Percentiles rank a stretch among this genome's conserved stretches.
Evolutionary conservation across 768 basidiomycete species (phyloP).

Genomic region (Strobilomyces dryophilus): DNA sequence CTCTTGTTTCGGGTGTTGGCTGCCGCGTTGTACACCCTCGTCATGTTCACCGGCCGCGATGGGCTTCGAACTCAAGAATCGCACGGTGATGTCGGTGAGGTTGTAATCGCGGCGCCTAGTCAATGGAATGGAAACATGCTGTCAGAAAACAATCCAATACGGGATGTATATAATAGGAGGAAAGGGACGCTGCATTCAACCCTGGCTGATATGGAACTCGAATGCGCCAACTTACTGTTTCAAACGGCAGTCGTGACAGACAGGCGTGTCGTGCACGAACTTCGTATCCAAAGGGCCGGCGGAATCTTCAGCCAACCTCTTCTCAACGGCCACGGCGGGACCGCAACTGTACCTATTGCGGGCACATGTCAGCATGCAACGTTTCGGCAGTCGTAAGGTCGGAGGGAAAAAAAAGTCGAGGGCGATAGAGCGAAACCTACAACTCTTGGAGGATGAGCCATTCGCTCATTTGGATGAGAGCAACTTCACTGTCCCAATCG

Average conservation of each 20-base stretch:
- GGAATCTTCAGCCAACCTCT: conserved; percentile 24
- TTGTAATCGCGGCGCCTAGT: conserved; percentile 44
- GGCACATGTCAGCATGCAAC: conserved; percentile 16
- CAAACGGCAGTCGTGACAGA: conserved; percentile 59
- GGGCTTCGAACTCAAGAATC: conserved; percentile 36
- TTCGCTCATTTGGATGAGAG: conserved; percentile 56
- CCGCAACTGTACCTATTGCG: conserved; percentile 52
- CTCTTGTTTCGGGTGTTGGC: conserved; percentile 28
- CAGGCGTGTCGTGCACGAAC: conserved; percentile 47
- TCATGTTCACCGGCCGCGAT: conserved; percentile 28
- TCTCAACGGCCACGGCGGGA: conserved; percentile 49
- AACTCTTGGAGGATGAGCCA: conserved; percentile 59
- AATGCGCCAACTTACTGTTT: conserved; percentile 42
- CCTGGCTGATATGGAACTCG: conserved; percentile 7
- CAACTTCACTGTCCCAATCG: conserved; percentile 55
- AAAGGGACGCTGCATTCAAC: conserved; percentile 5
- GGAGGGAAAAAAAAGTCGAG: conserved; percentile 1
- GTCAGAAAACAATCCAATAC: conserved; percentile 12
- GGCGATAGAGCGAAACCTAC: conserved; percentile 39
- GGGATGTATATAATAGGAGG: conserved; percentile 2
- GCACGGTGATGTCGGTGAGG: conserved; percentile 59
- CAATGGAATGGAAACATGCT: conserved; percentile 15
- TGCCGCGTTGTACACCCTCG: conserved; percentile 23
- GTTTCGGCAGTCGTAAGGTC: conserved; percentile 5
- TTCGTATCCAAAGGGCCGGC: conserved; percentile 28